A percentile compares a stretch with the other conserved stretches of the same genome.
These are phyloP conservation scores for Penicillium glabrum DNA, from an alignment of 2,329 filamentous ascomycete species.

Conservation along the genomic window DNA sequence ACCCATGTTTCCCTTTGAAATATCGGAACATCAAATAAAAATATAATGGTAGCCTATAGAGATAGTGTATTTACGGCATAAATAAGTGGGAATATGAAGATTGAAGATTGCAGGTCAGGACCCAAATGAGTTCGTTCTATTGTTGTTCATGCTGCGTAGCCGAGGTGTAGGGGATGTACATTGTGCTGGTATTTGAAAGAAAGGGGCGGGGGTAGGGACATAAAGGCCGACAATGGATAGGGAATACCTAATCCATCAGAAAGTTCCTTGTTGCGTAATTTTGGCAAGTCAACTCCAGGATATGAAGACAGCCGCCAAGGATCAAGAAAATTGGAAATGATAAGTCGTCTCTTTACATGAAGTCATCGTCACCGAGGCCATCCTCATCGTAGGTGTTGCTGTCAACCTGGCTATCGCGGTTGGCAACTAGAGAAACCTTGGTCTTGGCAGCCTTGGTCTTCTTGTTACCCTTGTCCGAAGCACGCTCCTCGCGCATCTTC, in stretches of 20 bases:
- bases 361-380: constrained; percentile 68
- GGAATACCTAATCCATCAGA: not conserved
- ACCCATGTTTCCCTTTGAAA: no score
- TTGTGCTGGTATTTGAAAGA: not conserved
- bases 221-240: not conserved
- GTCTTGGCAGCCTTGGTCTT: constrained; percentile 97
- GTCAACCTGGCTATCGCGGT: constrained; percentile 63
- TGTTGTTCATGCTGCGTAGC: constrained; percentile 10
- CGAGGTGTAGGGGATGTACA: constrained; percentile 13
- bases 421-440: constrained; percentile 75
- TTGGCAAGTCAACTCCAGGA: not conserved
- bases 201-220: not conserved
- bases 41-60: not conserved
- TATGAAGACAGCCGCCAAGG: constrained; percentile 8
- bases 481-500: constrained; percentile 98
- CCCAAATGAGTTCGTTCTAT: constrained; percentile 14
- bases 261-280: not conserved
- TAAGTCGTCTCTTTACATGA: constrained; percentile 42
- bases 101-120: not conserved
- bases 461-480: constrained; percentile 89
- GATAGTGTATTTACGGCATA: not conserved
- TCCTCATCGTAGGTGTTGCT: constrained; percentile 79
- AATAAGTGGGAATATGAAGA: not conserved
- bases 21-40: no score
- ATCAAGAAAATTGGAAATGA: constrained; percentile 11